Evolutionary conservation across 495 filamentous ascomycete species (phyloP).

Genomic region (Aspergillus avenaceus): DNA sequence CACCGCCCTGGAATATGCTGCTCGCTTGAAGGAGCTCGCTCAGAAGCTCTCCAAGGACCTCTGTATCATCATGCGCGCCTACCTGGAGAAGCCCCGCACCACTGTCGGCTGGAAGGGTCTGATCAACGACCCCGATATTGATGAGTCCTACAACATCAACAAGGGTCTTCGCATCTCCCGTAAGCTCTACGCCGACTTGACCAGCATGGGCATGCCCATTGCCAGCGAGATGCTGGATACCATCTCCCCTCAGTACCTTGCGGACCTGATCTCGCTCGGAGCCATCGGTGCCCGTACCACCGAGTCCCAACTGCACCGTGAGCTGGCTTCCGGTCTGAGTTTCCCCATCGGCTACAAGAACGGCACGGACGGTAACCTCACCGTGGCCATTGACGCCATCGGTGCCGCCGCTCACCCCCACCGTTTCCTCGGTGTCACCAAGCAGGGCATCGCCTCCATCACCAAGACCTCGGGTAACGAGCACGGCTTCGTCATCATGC

Average conservation of each 20-base stretch:
- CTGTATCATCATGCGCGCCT: constrained; percentile 93
- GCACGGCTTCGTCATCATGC: constrained; percentile 93
- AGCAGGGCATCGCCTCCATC: constrained; percentile 93
- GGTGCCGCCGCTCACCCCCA: constrained; percentile 87
- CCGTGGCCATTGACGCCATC: constrained; percentile 95
- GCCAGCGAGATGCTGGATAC: constrained; percentile 98
- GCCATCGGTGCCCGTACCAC: constrained; percentile 97
- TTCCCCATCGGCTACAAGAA: constrained; percentile 99
- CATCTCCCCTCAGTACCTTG: constrained; percentile 94
- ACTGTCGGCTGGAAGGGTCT: constrained; percentile 99
- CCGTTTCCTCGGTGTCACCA: constrained; percentile 99
- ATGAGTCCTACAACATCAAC: constrained; percentile 98
- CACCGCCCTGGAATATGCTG: constrained; percentile 81
- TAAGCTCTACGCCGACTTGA: constrained; percentile 88
- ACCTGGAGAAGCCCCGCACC: constrained; percentile 98
- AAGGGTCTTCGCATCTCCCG: constrained; percentile 88
- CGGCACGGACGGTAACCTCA: constrained; percentile 90
- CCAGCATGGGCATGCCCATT: constrained; percentile 81
- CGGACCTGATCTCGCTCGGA: constrained; percentile 90
- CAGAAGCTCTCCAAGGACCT: constrained; percentile 77
- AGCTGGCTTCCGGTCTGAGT: constrained; percentile 92
- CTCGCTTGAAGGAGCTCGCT: constrained; percentile 67
- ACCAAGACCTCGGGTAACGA: constrained; percentile 90
- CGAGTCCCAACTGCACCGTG: constrained; percentile 91
- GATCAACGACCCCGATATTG: constrained; percentile 98